A percentile compares a stretch with the other conserved stretches of the same genome.
phyloP scores from a whole-genome alignment of 805 yeast species.

The Scheffersomyces lignosus region DNA sequence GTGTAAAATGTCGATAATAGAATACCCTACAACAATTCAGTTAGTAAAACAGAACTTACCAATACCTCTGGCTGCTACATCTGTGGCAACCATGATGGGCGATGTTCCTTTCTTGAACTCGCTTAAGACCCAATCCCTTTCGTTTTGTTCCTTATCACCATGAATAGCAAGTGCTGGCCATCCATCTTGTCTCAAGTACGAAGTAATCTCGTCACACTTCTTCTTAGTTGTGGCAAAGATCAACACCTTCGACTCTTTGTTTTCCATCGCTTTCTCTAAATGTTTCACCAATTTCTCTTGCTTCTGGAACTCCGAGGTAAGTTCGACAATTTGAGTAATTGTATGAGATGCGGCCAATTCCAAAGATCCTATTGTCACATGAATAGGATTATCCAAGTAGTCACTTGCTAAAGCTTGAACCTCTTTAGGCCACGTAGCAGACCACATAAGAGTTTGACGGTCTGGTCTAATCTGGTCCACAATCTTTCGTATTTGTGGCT shows the following conservation, averaged over 20 bases:
- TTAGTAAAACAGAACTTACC: constrained; percentile 63
- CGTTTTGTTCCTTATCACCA: constrained; percentile 47
- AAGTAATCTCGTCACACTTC: constrained; percentile 93
- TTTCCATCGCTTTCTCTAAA: constrained; percentile 74
- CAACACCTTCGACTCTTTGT: constrained; percentile 72
- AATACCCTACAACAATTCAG: constrained; percentile 6
- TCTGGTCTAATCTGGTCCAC: constrained; percentile 98
- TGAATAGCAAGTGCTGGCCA: constrained; percentile 83
- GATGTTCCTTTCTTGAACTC: constrained; percentile 61
- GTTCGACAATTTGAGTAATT: constrained; percentile 91
- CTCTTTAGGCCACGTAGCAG: constrained; percentile 99
- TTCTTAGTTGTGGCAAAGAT: constrained; percentile 97
- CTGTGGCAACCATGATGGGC: constrained; percentile 83
- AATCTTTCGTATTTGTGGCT: constrained; percentile 98
- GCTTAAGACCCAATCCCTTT: constrained; percentile 88
- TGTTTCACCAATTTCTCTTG: constrained; percentile 85
- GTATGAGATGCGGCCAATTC: constrained; percentile 96
- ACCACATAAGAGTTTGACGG: constrained; percentile 99
- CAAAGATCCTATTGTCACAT: constrained; percentile 93
- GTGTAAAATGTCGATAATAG: too few relatives aligned
- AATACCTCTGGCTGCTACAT: constrained; percentile 94
- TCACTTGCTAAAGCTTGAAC: constrained; percentile 92
- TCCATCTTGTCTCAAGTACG: constrained; percentile 90
- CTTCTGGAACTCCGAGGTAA: constrained; percentile 88
- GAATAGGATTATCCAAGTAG: constrained; percentile 89